Conservation (phyloP, 2,329 filamentous ascomycete species). For the Aspergillus hortae region DNA sequence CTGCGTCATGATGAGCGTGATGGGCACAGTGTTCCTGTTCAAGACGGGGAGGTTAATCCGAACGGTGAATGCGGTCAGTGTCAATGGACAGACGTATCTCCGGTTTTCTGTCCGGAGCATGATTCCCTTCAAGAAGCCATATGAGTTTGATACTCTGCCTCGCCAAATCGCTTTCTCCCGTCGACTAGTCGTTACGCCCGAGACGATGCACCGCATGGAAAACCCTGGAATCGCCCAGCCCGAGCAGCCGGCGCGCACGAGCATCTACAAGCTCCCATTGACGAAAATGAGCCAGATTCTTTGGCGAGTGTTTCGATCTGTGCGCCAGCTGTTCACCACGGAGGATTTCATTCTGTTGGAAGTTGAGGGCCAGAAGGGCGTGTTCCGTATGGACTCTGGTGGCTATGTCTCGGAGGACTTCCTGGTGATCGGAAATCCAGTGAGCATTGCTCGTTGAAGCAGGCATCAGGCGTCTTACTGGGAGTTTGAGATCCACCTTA, state of each 20-base stretch:
- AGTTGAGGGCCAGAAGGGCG: conserved; percentile 32
- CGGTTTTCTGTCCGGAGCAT: conserved; percentile 34
- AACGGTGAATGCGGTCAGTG: conserved; percentile 52
- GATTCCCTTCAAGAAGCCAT: conserved; percentile 37
- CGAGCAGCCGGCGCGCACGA: conserved; percentile 12
- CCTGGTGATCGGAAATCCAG: conserved; percentile 29
- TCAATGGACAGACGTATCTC: conserved; percentile 29
- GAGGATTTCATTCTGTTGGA: conserved; percentile 40
- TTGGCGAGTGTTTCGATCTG: conserved; percentile 31
- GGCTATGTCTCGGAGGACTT: conserved; percentile 36
- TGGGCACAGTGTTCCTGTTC: conserved; percentile 59
- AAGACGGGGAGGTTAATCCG: conserved; percentile 58
- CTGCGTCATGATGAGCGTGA: conserved; percentile 56
- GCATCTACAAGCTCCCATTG: conserved; percentile 33
- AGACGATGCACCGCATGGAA: conserved; percentile 20
- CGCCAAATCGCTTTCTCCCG: conserved; percentile 33
- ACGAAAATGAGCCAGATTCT: conserved; percentile 27
- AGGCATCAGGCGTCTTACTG: conserved; percentile 2
- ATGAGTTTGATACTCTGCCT: conserved; percentile 30
- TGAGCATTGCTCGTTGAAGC: conserved; percentile 12
- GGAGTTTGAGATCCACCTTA: neutral
- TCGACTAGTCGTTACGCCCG: conserved; percentile 27
- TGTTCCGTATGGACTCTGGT: conserved; percentile 36
- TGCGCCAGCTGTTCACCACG: conserved; percentile 38
- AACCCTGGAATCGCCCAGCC: conserved; percentile 13